Conservation (phyloP, 1,284 basidiomycete species). For the Exsudoporus floridanus region DNA sequence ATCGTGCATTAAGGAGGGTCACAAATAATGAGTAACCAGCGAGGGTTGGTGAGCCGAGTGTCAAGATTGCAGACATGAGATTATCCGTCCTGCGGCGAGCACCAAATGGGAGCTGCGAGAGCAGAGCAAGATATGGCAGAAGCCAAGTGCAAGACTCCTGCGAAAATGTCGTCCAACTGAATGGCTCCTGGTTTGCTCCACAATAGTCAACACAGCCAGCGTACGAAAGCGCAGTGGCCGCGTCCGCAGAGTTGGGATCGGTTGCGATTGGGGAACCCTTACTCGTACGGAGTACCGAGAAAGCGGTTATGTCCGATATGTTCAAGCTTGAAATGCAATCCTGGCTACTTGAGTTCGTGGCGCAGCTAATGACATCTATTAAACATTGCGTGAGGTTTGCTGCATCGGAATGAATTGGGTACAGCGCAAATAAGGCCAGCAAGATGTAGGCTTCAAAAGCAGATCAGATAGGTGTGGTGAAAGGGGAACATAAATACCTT, state of each 20-base stretch:
- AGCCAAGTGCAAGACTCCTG: conserved; percentile 45
- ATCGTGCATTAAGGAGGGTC: conserved; percentile 34
- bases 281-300: conserved; percentile 21
- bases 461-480: conserved; percentile 1
- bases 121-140: conserved; percentile 43
- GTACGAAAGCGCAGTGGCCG: conserved; percentile 25
- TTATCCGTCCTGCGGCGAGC: conserved; percentile 27
- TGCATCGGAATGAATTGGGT: background rate
- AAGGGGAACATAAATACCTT: conserved; percentile 5
- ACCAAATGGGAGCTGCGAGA: conserved; percentile 47
- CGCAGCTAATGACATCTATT: conserved; percentile 7
- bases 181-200: conserved; percentile 32
- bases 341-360: background rate
- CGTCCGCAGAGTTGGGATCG: background rate
- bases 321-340: conserved; percentile 8
- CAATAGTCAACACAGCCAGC: conserved; percentile 34
- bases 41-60: conserved; percentile 37
- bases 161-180: conserved; percentile 40
- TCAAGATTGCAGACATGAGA: conserved; percentile 32
- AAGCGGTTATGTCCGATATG: conserved; percentile 17
- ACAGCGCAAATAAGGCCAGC: background rate
- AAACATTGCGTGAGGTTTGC: conserved; percentile 15
- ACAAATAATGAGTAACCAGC: conserved; percentile 35
- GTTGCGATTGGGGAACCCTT: background rate
- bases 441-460: conserved; percentile 5